Evolutionary conservation across 108 stramenopile genomes (phyloP), one percentile per base, ranked within the genome.

Genomic region (Nannochloropsis oceanica): DNA sequence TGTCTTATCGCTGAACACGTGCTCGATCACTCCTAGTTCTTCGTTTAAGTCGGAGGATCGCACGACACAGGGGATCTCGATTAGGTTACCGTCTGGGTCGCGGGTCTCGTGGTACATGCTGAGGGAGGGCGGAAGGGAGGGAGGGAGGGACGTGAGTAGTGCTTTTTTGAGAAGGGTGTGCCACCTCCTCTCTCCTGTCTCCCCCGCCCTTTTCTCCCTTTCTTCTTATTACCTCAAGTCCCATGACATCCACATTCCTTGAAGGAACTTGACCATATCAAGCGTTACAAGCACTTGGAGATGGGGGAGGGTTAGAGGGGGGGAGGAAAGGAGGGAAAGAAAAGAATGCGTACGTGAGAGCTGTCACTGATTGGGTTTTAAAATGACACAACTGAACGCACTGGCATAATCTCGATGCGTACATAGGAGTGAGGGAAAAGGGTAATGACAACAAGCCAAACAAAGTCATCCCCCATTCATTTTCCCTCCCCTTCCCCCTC

Each of bases 1-100:
- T 12, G 92, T 92, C 83, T 93, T 92, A 73, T 93, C 93, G 80
- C 46, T 79, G 88, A 99, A 99, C 24, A 99, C 92, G 88, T 99
- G 96, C 84, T 96, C 89, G 26, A 99, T 92, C 91, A 93, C 92
- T 2, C 98, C 98, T 26, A 99, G 93, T 90, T 99, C 96, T 44
- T 89, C 91, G 86, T 90, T 91, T 25, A 92, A 81, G 26, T 88
- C 82, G 43, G 80, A 79, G 82, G 85, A 85, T 8, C 89, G 59
- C 84, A 86, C 89, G 85, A 87, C 82, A 24, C 85, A 81, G 44
- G 89, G 87, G 26, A 91, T 91, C 13, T 80, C 82, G 27, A 85
- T 20, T 25, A 44, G 85, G 42, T 42, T 43, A 25, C 86, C 89
- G 26, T 86, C 34, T 42, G 43, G 20, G 82, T 91, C 89, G 73